phyloP scores from a whole-genome alignment of 2,329 filamentous ascomycete species.

The Pseudogymnoascus sp. region DNA sequence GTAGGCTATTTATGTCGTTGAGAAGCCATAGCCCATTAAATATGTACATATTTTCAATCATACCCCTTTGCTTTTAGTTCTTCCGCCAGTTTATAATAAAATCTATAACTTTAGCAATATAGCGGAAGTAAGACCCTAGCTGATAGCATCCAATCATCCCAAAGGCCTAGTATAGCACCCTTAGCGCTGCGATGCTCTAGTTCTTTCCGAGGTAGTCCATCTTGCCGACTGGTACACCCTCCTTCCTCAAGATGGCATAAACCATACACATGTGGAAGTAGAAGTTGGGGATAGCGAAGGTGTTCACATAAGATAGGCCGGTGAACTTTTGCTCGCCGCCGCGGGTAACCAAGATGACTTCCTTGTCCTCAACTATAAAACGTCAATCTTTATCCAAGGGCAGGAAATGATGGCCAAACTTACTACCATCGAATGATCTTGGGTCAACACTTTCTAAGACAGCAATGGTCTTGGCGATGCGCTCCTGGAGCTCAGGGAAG shows the following conservation, averaged over 20 bases:
- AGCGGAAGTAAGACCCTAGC: not conserved
- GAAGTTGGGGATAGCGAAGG: conserved; percentile 49
- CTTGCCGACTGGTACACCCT: conserved; percentile 57
- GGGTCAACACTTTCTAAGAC: conserved; percentile 38
- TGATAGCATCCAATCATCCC: not conserved
- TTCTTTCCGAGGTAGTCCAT: conserved; percentile 39
- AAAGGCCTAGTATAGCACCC: not conserved
- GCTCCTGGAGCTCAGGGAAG: conserved; percentile 39
- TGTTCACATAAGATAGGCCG: conserved; percentile 38
- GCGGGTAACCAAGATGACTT: conserved; percentile 32
- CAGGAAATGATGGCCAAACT: not conserved
- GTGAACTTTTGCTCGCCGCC: conserved; percentile 33
- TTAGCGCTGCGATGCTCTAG: not conserved
- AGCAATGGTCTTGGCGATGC: conserved; percentile 40
- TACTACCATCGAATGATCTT: conserved; percentile 34
- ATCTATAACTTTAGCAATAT: not conserved
- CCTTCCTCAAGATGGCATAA: conserved; percentile 52
- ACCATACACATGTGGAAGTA: conserved; percentile 55
- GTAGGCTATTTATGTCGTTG: not conserved
- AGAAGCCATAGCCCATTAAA: not conserved
- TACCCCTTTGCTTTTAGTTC: not conserved
- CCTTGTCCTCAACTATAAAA: conserved; percentile 27
- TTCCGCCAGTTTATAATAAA: too few relatives aligned
- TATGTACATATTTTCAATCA: not conserved
- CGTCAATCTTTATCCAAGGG: not conserved